These are phyloP conservation scores for Fusarium redolens DNA, from an alignment of 2,329 filamentous ascomycete species.

Conservation along the genomic window DNA sequence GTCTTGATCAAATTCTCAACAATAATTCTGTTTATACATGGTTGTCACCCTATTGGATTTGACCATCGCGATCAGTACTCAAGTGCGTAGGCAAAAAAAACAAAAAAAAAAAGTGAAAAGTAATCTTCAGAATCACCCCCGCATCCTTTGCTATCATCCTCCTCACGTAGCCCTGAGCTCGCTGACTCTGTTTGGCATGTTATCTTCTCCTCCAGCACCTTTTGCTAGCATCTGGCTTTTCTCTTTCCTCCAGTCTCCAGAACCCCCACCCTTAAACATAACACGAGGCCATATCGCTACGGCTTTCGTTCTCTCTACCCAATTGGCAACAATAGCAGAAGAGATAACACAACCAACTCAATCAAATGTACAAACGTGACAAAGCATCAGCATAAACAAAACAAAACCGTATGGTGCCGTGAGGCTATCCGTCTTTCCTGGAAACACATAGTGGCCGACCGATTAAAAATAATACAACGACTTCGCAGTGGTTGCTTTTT, in stretches of 20 bases:
- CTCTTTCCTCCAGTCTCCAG: slow-evolving; percentile 7
- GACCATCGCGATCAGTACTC: slow-evolving; percentile 16
- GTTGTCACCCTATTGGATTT: slow-evolving; percentile 11
- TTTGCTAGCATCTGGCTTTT: neutral
- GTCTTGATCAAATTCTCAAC: neutral
- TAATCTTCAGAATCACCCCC: slow-evolving; percentile 18
- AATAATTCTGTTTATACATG: neutral
- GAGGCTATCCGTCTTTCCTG: slow-evolving; percentile 55
- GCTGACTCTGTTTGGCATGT: neutral
- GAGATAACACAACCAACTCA: slow-evolving; percentile 13
- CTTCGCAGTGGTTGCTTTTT: slow-evolving; percentile 35
- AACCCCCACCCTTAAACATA: slow-evolving; percentile 13
- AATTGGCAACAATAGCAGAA: slow-evolving; percentile 1
- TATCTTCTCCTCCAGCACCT: neutral
- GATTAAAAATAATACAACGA: slow-evolving; percentile 41
- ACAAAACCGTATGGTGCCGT: slow-evolving; percentile 50
- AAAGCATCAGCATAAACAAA: slow-evolving; percentile 38
- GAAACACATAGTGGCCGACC: slow-evolving; percentile 44
- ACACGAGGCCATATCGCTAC: neutral
- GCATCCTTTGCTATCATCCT: slow-evolving; percentile 23
- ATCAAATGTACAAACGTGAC: slow-evolving; percentile 33
- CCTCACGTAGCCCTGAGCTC: slow-evolving; percentile 5
- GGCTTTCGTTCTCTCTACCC: slow-evolving; percentile 6
- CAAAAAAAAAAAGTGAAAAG: slow-evolving; percentile 7
- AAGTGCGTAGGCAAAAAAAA: slow-evolving; percentile 28